These are phyloP conservation scores for Acer yangbiense DNA, from an alignment of 345 rosid species.

Conservation along the genomic window DNA sequence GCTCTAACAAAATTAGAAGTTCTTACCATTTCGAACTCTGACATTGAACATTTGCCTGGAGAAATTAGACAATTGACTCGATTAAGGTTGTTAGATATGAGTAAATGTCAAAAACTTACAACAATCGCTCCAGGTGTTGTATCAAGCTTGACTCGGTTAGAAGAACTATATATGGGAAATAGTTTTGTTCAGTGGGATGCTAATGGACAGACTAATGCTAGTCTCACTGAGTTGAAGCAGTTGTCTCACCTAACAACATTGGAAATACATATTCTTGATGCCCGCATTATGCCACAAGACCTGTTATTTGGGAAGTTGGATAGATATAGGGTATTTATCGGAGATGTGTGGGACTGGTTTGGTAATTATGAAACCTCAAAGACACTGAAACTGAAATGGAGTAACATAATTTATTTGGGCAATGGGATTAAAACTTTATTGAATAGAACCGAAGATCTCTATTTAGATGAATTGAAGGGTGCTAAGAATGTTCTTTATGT, in stretches of 20 bases:
- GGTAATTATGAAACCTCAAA: background rate
- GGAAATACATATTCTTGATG: conserved; percentile 7
- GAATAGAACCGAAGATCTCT: conserved; percentile 20
- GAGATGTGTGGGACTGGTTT: background rate
- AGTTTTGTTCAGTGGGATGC: conserved; percentile 27
- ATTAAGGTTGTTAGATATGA: conserved; percentile 23
- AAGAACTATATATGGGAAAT: conserved; percentile 24
- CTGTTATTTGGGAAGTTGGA: background rate
- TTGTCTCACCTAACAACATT: conserved; percentile 16
- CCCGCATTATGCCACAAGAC: conserved; percentile 5
- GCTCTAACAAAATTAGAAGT: background rate
- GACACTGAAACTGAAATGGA: conserved; percentile 13
- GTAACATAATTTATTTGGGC: background rate
- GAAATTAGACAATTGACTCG: conserved; percentile 19
- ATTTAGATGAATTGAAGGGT: conserved; percentile 15
- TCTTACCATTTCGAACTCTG: background rate
- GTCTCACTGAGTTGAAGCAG: conserved; percentile 21
- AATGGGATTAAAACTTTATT: background rate
- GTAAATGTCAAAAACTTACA: conserved; percentile 11
- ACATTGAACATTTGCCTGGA: conserved; percentile 12
- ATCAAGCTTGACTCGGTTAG: conserved; percentile 17
- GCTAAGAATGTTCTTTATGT: conserved; percentile 2
- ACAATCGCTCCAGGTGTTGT: conserved; percentile 26
- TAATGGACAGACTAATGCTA: conserved; percentile 19
- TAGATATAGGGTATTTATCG: background rate